Evolutionary conservation across 306 rosid genomes (phyloP).

Genomic region (Dalbergia oliveri): DNA sequence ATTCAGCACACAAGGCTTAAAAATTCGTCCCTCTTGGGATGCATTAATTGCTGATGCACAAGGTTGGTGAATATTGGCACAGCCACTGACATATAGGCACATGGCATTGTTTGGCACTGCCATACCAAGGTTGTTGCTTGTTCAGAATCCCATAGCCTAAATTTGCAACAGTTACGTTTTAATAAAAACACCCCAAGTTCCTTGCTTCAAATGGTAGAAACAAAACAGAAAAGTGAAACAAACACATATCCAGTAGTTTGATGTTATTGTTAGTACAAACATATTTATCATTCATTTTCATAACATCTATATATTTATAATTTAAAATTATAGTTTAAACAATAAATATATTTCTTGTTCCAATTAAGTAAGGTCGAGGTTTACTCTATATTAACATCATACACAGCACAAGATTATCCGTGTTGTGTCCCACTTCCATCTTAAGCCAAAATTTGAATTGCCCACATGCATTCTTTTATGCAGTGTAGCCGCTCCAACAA

Average conservation of each 20-base stretch:
- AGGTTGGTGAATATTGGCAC: neutral
- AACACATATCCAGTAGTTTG: too few relatives aligned
- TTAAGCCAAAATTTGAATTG: slow-evolving; percentile 9
- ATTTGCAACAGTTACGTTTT: neutral
- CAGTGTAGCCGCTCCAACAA: slow-evolving; percentile 77
- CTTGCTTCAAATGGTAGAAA: neutral
- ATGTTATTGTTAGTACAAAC: too few relatives aligned
- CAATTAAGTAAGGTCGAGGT: too few relatives aligned
- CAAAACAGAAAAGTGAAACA: neutral
- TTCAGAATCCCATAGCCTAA: slow-evolving; percentile 10
- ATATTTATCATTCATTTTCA: too few relatives aligned
- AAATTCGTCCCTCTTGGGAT: slow-evolving; percentile 13
- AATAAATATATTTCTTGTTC: too few relatives aligned
- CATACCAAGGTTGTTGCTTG: slow-evolving; percentile 8
- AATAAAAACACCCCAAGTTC: neutral
- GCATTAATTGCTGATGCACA: slow-evolving; percentile 52
- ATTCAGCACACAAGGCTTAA: neutral
- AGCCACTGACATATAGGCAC: slow-evolving; percentile 3
- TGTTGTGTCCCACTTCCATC: neutral
- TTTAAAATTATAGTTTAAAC: too few relatives aligned
- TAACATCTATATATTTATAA: too few relatives aligned
- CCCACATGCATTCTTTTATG: slow-evolving; percentile 28
- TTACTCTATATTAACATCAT: too few relatives aligned
- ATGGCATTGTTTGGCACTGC: neutral
- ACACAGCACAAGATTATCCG: too few relatives aligned